Conservation (phyloP, 306 rosid species). For the Vigna radiata region DNA sequence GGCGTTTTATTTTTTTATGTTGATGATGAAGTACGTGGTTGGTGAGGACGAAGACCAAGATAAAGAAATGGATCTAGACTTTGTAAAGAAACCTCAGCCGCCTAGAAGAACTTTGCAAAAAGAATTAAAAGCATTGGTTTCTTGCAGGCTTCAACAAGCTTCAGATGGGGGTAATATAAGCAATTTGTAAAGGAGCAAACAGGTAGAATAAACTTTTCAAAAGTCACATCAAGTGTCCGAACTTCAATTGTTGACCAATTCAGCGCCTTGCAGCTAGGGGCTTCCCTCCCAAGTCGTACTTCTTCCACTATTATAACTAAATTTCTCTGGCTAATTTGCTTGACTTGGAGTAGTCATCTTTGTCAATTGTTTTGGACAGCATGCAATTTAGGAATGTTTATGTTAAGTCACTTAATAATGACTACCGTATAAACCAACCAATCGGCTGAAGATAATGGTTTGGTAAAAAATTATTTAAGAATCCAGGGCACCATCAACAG, state of each 20-base stretch:
- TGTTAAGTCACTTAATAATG: background rate
- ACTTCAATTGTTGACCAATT: constrained; percentile 17
- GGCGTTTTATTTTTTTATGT: background rate
- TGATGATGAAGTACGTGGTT: background rate
- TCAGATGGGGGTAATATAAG: constrained; percentile 14
- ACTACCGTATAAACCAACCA: background rate
- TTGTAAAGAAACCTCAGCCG: constrained; percentile 38
- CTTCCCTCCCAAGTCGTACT: background rate
- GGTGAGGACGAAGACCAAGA: constrained; percentile 6
- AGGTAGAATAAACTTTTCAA: background rate
- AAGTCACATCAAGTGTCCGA: constrained; percentile 13
- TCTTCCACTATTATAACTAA: background rate
- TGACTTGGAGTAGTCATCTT: constrained; percentile 33
- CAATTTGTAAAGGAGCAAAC: constrained; percentile 7
- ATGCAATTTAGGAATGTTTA: background rate
- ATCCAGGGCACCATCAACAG: background rate
- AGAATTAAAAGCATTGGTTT: constrained; percentile 19
- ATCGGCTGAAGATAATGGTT: background rate
- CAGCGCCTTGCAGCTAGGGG: constrained; percentile 6
- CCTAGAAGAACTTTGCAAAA: constrained; percentile 22
- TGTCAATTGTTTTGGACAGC: constrained; percentile 22
- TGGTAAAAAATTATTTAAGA: background rate
- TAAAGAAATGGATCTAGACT: background rate
- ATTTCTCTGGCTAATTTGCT: constrained; percentile 28
- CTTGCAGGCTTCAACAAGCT: constrained; percentile 34